A percentile compares a stretch with the other conserved stretches of the same genome.
Evolutionary conservation across 2,329 filamentous ascomycete species (phyloP).

Genomic region (Metarhizium album): DNA sequence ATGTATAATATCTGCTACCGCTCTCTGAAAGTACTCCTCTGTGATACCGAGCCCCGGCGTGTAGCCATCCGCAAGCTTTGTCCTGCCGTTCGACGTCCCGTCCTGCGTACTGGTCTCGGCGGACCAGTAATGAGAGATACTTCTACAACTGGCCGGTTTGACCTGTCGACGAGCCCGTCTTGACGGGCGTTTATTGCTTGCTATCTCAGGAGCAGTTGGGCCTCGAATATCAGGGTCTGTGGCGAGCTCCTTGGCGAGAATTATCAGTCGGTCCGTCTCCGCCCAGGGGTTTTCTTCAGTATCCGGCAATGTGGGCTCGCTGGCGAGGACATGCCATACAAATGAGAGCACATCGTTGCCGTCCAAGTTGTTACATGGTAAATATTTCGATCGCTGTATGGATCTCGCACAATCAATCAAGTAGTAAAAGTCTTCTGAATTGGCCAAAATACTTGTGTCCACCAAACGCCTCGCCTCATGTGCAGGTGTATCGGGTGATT

Average conservation of each 20-base stretch:
- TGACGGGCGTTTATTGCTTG: not conserved
- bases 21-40: not conserved
- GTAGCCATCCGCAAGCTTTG: not conserved
- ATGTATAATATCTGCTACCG: not conserved
- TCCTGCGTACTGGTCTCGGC: not conserved
- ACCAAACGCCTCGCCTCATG: slow-evolving; percentile 18
- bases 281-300: slow-evolving; percentile 17
- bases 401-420: slow-evolving; percentile 23
- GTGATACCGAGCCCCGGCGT: not conserved
- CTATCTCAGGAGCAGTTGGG: slow-evolving; percentile 1
- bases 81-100: not conserved
- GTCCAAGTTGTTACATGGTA: slow-evolving; percentile 14
- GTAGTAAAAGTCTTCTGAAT: slow-evolving; percentile 23
- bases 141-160: not conserved
- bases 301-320: slow-evolving; percentile 2
- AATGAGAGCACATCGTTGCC: slow-evolving; percentile 24
- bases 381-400: slow-evolving; percentile 11
- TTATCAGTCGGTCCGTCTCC: slow-evolving; percentile 25
- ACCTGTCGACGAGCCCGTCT: not conserved
- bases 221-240: slow-evolving; percentile 11
- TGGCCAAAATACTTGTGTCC: slow-evolving; percentile 21
- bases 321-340: slow-evolving; percentile 16
- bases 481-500: slow-evolving; percentile 14
- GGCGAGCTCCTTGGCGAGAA: slow-evolving; percentile 18
- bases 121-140: not conserved